Evolutionary conservation across 2,329 filamentous ascomycete species (phyloP).

Genomic region (Madurella fahalii): DNA sequence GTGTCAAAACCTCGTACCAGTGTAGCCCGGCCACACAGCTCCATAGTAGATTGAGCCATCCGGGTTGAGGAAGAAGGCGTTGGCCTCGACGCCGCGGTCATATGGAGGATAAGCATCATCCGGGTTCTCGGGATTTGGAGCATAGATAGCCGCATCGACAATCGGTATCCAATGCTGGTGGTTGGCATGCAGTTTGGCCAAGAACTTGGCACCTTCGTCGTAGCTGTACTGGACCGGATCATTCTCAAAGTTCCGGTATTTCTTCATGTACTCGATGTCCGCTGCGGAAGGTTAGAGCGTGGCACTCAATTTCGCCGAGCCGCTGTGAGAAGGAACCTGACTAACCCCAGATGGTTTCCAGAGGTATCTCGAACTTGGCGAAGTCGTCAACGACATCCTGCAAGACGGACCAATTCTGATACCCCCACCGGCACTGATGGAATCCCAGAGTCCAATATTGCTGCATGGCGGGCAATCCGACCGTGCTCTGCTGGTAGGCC

Average conservation of each 20-base stretch:
- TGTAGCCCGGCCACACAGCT: conserved; percentile 70
- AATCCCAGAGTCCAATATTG: conserved; percentile 79
- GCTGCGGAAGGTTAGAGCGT: conserved; percentile 38
- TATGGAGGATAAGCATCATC: conserved; percentile 61
- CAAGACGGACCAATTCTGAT: conserved; percentile 66
- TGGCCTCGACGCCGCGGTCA: conserved; percentile 56
- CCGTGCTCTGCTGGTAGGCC: conserved; percentile 63
- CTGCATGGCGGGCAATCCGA: conserved; percentile 72
- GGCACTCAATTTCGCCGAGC: not conserved
- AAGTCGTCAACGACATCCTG: conserved; percentile 66
- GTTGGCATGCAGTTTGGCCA: conserved; percentile 57
- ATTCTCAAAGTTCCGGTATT: conserved; percentile 58
- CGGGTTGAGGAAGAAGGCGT: conserved; percentile 50
- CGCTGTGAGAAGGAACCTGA: not conserved
- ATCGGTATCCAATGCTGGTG: conserved; percentile 70
- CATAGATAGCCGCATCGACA: conserved; percentile 67
- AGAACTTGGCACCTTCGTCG: conserved; percentile 54
- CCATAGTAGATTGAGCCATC: conserved; percentile 57
- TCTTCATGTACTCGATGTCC: conserved; percentile 69
- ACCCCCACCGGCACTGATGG: conserved; percentile 83
- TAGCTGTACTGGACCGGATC: conserved; percentile 56
- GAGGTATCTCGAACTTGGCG: conserved; percentile 58
- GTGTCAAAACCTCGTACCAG: conserved; percentile 31
- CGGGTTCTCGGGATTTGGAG: conserved; percentile 65
- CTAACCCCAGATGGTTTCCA: conserved; percentile 67